These are phyloP conservation scores for Trichoderma sp. DNA, from an alignment of 2,329 filamentous ascomycete genomes.

Conservation along the genomic window DNA sequence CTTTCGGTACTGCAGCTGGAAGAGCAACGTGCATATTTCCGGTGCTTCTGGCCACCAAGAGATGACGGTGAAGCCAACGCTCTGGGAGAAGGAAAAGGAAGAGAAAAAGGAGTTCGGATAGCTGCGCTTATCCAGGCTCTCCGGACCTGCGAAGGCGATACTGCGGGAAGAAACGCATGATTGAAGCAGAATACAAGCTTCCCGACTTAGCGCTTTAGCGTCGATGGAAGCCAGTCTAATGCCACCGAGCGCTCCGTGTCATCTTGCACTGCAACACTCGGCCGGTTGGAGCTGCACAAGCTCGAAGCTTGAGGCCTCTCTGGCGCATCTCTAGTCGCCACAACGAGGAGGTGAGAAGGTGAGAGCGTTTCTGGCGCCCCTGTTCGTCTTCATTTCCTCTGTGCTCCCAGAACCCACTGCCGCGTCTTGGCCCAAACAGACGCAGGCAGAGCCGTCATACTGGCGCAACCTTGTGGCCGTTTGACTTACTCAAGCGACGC, in stretches of 20 bases:
- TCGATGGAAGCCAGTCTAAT: neutral
- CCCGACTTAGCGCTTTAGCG: neutral
- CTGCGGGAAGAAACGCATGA: neutral
- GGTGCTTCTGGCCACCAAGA: neutral
- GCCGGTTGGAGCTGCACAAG: neutral
- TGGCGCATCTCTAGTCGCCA: neutral
- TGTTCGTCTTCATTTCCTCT: constrained; percentile 15
- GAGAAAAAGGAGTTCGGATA: neutral
- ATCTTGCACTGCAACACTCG: neutral
- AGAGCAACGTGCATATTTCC: neutral
- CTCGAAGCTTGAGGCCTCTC: constrained; percentile 7
- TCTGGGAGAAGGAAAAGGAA: neutral
- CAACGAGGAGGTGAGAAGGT: neutral
- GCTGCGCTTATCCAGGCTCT: neutral
- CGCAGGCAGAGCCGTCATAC: constrained; percentile 5
- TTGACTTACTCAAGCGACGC: constrained; percentile 1
- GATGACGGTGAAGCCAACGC: neutral
- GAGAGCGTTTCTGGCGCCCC: neutral
- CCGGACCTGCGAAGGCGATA: neutral
- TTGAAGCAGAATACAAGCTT: neutral
- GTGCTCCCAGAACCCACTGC: constrained; percentile 13
- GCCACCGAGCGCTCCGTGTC: neutral
- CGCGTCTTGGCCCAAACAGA: constrained; percentile 2
- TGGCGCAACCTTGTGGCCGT: constrained; percentile 14
- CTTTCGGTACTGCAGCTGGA: neutral